Evolutionary conservation across 805 yeast species (phyloP), one percentile per base, ranked within the genome.

Genomic region (Kodamaea sagamina): DNA sequence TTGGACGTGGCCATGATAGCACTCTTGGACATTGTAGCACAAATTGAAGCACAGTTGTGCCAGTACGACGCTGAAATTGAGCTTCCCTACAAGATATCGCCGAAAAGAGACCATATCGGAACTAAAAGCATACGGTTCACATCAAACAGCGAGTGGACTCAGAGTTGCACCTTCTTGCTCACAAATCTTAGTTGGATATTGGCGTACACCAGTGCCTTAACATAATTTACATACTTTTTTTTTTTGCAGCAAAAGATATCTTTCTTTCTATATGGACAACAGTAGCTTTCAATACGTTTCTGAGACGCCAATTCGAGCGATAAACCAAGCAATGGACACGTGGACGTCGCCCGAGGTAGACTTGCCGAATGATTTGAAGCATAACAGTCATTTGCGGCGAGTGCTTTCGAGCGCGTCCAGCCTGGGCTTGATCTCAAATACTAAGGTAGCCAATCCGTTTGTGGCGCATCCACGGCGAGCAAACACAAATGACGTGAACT

Each of bases 1-100:
- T 70, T 90, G 32, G 97, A 90, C 56, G 77, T 78, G 2, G 85
- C 95, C 0, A 77, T 90, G 89, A 84, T 84, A 25, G 88, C 90
- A 0, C 62, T 90, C 11, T 66, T 89, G 28, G 87, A 80, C 25
- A 71, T 87, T 1, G 63, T 86, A 7, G 53, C 66, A 8, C 80
- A 73, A 46, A 73, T 85, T 3, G 83, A 79, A 22, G 36, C 46
- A 1, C 64, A 64, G 24, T 55, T 78, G 28, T 72, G 66, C 36
- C 49, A 56, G n/a, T 51, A 72, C 9, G 89, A 85, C 52, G 53
- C 64, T 4, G 73, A 71, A 7, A 73, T 82, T 35, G 87, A 82
- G 35, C 61, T 89, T 13, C 97, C 97, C 0, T 89, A 89, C 58
- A 65, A 66, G 13, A 87, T 90, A 62, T 72, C 77, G 1, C 16